These are phyloP conservation scores for Drechslera avenae DNA, from an alignment of 2,329 filamentous ascomycete genomes.

Conservation along the genomic window DNA sequence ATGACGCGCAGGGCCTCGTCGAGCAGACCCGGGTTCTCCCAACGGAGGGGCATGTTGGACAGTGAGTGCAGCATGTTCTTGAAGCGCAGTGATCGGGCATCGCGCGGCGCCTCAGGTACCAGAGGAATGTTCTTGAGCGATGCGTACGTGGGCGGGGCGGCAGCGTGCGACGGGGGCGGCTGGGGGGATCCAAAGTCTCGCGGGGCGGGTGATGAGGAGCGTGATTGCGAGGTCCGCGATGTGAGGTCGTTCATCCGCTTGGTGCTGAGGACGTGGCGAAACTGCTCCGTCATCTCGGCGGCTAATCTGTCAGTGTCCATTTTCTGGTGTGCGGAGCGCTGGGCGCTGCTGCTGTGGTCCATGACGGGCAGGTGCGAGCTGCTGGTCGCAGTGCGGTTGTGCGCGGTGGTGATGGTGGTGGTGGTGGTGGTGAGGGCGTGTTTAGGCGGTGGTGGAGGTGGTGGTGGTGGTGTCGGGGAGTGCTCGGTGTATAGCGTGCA, in stretches of 20 bases:
- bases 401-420: slow-evolving; percentile 6
- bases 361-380: slow-evolving; percentile 35
- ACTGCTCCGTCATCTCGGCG: slow-evolving; percentile 77
- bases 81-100: slow-evolving; percentile 56
- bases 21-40: slow-evolving; percentile 92
- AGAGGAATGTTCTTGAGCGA: slow-evolving; percentile 69
- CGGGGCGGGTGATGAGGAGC: slow-evolving; percentile 63
- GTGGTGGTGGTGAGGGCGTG: slow-evolving; percentile 9
- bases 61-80: slow-evolving; percentile 79
- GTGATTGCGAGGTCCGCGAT: slow-evolving; percentile 60
- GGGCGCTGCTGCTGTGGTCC: slow-evolving; percentile 42
- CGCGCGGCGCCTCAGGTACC: slow-evolving; percentile 72
- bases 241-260: slow-evolving; percentile 86
- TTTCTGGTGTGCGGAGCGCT: slow-evolving; percentile 29
- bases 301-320: slow-evolving; percentile 57
- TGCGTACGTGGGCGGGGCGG: slow-evolving; percentile 63
- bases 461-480: slow-evolving; percentile 16
- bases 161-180: slow-evolving; percentile 36
- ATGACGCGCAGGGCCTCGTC: slow-evolving; percentile 89
- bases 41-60: slow-evolving; percentile 87
- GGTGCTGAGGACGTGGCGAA: slow-evolving; percentile 84
- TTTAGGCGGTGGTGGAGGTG: slow-evolving; percentile 8
- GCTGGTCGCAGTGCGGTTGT: slow-evolving; percentile 19
- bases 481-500: slow-evolving; percentile 11
- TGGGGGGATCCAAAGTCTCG: slow-evolving; percentile 53